Base-by-base conservation (phyloP, 2,329 filamentous ascomycete genomes). In the Akanthomyces muscarius region DNA sequence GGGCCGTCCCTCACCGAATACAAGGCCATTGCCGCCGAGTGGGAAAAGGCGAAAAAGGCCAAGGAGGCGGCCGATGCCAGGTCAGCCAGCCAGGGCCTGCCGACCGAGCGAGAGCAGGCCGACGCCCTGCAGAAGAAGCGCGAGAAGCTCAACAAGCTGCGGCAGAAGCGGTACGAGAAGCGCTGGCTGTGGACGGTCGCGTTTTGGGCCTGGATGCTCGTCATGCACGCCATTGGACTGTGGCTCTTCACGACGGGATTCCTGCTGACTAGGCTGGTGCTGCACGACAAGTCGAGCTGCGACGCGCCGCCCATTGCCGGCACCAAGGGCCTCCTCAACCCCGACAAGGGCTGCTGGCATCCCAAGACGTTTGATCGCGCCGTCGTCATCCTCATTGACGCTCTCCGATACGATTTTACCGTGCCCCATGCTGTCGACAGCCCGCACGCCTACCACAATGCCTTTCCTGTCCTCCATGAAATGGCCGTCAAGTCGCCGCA, bases 221-320 rank as follows among this genome's bases (percentile, higher is more conserved):
- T 77, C 67, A 83, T 97, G 47, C 95, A 99, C 73, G 81, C 85
- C 52, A 80, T 89, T 42, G 94, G 92, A 64, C 89, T 98, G 70
- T 91, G 90, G 73, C 89, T 97, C 72, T 99, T 99, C 77, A 96
- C 92, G 30, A 92, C 89, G 73, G 95, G 95, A 44, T 99, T 99
- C 76, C 86, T 99, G 66, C 85, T 99, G 67, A 97, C 94, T 62
- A 86, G 95, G 64, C 79, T 92, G 65, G 89, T 94, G 58, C 82
- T 95, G 63, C 88, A 92, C 66, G 85, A 92, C 70, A 89, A 88
- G 73, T 92, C 91, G 14, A 81, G 81, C 63, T 95, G 91, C 74
- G 78, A 80, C 13, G 75, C 80, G 48, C 86, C 90, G 56, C 94
- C 95, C 4, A 84, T 90, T 64, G 81, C 84, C 41, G 77, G 73